phyloP scores from a whole-genome alignment of 768 basidiomycete genomes.

The Hysterangium stoloniferum region DNA sequence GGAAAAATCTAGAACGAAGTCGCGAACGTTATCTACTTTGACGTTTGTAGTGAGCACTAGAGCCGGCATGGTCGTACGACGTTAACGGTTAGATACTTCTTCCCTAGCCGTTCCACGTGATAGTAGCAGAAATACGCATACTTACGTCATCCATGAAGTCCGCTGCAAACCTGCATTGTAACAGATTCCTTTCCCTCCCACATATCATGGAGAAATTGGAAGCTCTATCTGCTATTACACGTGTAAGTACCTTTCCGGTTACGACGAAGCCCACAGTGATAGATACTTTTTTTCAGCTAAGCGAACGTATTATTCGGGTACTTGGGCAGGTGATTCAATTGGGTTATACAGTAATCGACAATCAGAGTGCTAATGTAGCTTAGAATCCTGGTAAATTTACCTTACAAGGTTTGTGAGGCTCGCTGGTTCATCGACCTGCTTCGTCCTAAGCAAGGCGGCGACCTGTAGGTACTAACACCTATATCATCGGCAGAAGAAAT shows the following conservation, averaged over 20 bases:
- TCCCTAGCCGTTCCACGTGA: too few relatives aligned
- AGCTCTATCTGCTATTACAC: slow-evolving; percentile 42
- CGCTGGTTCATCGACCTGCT: neutral
- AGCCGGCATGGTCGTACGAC: slow-evolving; percentile 33
- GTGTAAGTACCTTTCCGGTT: slow-evolving; percentile 30
- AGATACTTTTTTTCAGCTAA: slow-evolving; percentile 41
- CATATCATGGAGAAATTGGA: slow-evolving; percentile 43
- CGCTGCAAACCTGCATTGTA: too few relatives aligned
- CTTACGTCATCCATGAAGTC: too few relatives aligned
- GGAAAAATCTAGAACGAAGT: slow-evolving; percentile 44
- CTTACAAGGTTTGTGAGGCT: slow-evolving; percentile 59
- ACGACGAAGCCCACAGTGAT: neutral
- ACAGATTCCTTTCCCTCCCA: too few relatives aligned
- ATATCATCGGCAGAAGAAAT: slow-evolving; percentile 61
- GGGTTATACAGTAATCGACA: neutral
- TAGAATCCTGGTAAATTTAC: slow-evolving; percentile 89
- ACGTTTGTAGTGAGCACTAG: slow-evolving; percentile 34
- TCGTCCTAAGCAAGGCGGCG: neutral
- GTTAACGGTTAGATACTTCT: too few relatives aligned
- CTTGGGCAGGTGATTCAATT: slow-evolving; percentile 58
- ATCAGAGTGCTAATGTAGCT: neutral
- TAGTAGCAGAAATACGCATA: too few relatives aligned
- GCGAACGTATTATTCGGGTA: slow-evolving; percentile 56
- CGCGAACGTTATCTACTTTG: slow-evolving; percentile 26
- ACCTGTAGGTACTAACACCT: slow-evolving; percentile 76